Base-by-base conservation (phyloP, 805 yeast species). In the Limtongozyma cylindracea region DNA sequence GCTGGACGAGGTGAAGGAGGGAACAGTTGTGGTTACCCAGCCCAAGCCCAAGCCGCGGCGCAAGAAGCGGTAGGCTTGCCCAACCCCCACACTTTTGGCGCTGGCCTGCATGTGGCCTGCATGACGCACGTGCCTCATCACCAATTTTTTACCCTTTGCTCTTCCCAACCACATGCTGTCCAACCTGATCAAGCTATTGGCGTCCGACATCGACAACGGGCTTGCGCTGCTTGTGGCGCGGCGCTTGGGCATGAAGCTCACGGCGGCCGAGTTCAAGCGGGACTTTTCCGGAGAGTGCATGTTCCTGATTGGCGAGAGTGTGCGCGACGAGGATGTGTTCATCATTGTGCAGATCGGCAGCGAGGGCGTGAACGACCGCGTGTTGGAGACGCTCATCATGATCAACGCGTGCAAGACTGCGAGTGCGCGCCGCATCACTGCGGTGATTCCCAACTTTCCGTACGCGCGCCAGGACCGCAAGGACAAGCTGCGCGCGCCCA, bases 401-500 rank as follows among this genome's bases (percentile, higher is more conserved):
- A 67, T 84, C 31, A 80, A 78, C 43, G 96, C 96, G 10, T 80
- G 95, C 48, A 72, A 71, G 37, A 67, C 82, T n/a, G 96, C 96
- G 3, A 76, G 93, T 16, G 95, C 94, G 2, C 61, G 95, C 39
- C 58, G 84, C 29, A 73, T 84, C 38, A 82, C 95, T 1, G 94
- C 92, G 0, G 91, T 84, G 24, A 64, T 88, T 28, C 98, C 98
- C 21, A 76, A 72, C 45, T 84, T 82, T 50, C 94, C 95, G 9
- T 84, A 84, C 40, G 96, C 96, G 3, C 65, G 98, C 48, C 98
- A 84, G 45, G 98, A 84, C 47, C 74, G 82, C 45, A 84, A 84
- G 45, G 96, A 84, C 45, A 84, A 84, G 44, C 68, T 84, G 20
- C 61, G 98, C 35, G 96, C 95, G 7, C 94, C 96, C 14, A 80